These are phyloP conservation scores for Ceriops decandra DNA, from an alignment of 345 rosid species.

Conservation along the genomic window DNA sequence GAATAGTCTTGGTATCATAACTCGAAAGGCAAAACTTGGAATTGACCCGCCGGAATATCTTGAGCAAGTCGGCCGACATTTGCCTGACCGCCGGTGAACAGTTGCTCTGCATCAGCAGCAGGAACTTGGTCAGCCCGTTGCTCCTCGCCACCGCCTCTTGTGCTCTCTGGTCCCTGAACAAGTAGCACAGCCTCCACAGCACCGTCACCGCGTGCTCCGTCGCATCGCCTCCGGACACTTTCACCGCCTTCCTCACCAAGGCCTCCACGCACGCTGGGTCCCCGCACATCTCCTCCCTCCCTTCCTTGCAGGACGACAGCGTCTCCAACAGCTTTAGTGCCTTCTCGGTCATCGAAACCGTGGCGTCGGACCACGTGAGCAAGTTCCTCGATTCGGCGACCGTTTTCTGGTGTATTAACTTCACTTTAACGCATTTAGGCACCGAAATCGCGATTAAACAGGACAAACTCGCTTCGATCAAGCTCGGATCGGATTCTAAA, in stretches of 20 bases:
- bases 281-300: constrained; percentile 46
- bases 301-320: constrained; percentile 58
- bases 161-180: constrained; percentile 57
- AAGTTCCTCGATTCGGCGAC: constrained; percentile 44
- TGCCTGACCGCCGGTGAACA: constrained; percentile 64
- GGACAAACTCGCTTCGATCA: constrained; percentile 57
- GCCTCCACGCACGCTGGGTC: constrained; percentile 51
- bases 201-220: constrained; percentile 86
- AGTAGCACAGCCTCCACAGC: constrained; percentile 68
- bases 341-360: constrained; percentile 54
- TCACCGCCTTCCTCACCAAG: constrained; percentile 61
- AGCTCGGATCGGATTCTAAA: constrained; percentile 32
- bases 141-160: constrained; percentile 57
- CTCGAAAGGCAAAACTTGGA: constrained; percentile 52
- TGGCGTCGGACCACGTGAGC: constrained; percentile 33
- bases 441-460: constrained; percentile 48
- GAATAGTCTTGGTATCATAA: constrained; percentile 87
- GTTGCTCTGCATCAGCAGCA: constrained; percentile 82
- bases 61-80: constrained; percentile 71
- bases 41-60: constrained; percentile 51
- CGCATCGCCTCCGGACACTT: constrained; percentile 53
- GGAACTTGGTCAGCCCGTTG: constrained; percentile 67
- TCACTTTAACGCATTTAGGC: constrained; percentile 48
- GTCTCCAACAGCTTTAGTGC: constrained; percentile 60
- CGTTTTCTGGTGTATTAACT: constrained; percentile 35